Conservation (phyloP, 1,284 basidiomycete species). For the Ustilago curta region DNA sequence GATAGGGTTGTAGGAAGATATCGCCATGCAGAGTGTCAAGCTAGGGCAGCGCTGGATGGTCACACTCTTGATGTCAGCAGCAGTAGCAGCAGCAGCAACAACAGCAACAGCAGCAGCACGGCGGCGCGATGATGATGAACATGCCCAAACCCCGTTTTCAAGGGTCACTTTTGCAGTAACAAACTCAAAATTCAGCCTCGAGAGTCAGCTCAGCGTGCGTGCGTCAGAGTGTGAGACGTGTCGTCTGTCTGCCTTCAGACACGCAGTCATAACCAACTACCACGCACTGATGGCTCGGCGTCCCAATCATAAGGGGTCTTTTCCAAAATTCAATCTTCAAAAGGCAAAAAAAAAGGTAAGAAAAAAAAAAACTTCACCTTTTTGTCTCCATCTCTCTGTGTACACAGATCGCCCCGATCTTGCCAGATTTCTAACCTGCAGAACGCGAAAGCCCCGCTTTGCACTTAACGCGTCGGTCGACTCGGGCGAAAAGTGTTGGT, state of each 20-base stretch:
- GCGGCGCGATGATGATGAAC: constrained; percentile 5
- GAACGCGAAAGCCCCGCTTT: background rate
- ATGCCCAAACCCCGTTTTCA: too few relatives aligned
- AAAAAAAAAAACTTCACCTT: background rate
- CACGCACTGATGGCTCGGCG: too few relatives aligned
- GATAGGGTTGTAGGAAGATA: background rate
- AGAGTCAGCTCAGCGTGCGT: background rate
- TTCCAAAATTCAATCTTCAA: background rate
- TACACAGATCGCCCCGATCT: background rate
- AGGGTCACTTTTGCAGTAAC: too few relatives aligned
- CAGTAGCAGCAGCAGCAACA: too few relatives aligned
- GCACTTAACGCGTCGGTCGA: constrained; percentile 19
- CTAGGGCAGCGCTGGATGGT: background rate
- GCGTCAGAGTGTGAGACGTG: background rate
- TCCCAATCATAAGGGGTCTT: constrained; percentile 1
- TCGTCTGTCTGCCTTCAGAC: background rate
- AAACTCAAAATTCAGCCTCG: too few relatives aligned
- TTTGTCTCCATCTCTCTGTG: too few relatives aligned
- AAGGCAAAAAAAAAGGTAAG: background rate
- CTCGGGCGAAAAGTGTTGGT: constrained; percentile 34
- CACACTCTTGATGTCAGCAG: background rate
- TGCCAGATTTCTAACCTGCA: too few relatives aligned
- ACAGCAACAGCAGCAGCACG: too few relatives aligned
- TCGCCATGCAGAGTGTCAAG: background rate
- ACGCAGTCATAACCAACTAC: background rate